These are phyloP conservation scores for Hypoxylon sp. DNA, from an alignment of 2,329 filamentous ascomycete species.

Conservation along the genomic window DNA sequence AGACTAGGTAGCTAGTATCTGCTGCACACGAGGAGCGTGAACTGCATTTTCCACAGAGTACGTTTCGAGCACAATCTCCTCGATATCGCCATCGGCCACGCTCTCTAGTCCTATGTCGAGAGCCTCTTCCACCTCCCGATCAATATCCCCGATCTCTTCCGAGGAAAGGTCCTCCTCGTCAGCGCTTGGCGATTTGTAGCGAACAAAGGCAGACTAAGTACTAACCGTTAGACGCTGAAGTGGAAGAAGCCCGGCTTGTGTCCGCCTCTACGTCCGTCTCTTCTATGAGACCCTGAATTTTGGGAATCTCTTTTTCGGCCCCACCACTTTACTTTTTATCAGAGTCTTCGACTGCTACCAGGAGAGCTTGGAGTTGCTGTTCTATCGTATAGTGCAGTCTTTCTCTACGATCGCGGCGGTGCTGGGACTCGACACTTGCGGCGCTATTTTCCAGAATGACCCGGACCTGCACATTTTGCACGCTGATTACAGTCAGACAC, in stretches of 20 bases:
- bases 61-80: slow-evolving; percentile 2
- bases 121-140: not conserved
- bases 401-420: not conserved
- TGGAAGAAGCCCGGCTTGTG: not conserved
- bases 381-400: not conserved
- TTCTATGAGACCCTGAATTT: not conserved
- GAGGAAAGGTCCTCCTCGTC: not conserved
- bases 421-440: not conserved
- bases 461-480: not conserved
- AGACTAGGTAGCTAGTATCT: not conserved
- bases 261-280: not conserved
- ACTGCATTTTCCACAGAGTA: slow-evolving; percentile 1
- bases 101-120: not conserved
- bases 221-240: not conserved
- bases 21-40: not conserved
- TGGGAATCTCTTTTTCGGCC: not conserved
- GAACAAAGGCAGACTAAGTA: not conserved
- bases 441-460: slow-evolving; percentile 9
- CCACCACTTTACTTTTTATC: not conserved
- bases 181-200: not conserved
- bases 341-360: not conserved
- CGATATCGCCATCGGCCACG: not conserved
- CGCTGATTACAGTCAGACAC: not conserved
- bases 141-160: slow-evolving; percentile 8
- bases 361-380: not conserved